Percentiles rank a stretch among this genome's conserved stretches.
Evolutionary conservation across 192 early-diverging fungal species (phyloP).

Genomic region (Spinellus fusiger): DNA sequence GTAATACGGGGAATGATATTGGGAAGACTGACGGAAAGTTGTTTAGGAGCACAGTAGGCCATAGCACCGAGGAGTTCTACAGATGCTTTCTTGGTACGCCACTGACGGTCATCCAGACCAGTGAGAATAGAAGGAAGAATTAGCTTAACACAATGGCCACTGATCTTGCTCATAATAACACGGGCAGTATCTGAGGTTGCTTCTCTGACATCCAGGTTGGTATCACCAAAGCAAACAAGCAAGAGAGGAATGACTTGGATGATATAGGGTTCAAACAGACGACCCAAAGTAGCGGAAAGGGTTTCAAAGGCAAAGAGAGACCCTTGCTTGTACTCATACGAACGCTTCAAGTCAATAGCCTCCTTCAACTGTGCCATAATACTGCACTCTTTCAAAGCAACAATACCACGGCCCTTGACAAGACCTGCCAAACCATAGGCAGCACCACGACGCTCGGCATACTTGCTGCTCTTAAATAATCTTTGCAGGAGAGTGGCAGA

Average conservation of each 20-base stretch:
- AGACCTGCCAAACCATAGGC: constrained; percentile 95
- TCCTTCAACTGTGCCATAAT: constrained; percentile 80
- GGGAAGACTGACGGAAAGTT: constrained; percentile 85
- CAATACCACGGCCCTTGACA: constrained; percentile 86
- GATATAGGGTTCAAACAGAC: constrained; percentile 95
- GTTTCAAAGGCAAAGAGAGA: constrained; percentile 93
- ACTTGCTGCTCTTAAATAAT: constrained; percentile 69
- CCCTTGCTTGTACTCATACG: constrained; percentile 75
- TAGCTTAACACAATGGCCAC: constrained; percentile 94
- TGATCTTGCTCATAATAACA: constrained; percentile 92
- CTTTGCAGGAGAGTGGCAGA: constrained; percentile 60
- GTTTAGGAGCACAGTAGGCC: constrained; percentile 95
- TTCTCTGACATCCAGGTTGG: constrained; percentile 77
- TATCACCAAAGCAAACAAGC: constrained; percentile 83
- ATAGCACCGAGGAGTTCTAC: constrained; percentile 93
- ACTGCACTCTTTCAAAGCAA: constrained; percentile 74
- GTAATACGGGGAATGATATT: constrained; percentile 87
- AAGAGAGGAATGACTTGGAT: constrained; percentile 89
- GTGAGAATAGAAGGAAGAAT: constrained; percentile 84
- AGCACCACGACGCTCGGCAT: constrained; percentile 84
- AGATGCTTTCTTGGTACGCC: constrained; percentile 96
- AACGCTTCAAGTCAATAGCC: constrained; percentile 74
- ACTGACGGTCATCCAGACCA: constrained; percentile 85
- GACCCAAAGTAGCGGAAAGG: constrained; percentile 73
- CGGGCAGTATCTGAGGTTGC: constrained; percentile 85